Evolutionary conservation across 2,329 filamentous ascomycete genomes (phyloP), one percentile per base, ranked within the genome.

Genomic region (Ceratocystiopsis sp.): DNA sequence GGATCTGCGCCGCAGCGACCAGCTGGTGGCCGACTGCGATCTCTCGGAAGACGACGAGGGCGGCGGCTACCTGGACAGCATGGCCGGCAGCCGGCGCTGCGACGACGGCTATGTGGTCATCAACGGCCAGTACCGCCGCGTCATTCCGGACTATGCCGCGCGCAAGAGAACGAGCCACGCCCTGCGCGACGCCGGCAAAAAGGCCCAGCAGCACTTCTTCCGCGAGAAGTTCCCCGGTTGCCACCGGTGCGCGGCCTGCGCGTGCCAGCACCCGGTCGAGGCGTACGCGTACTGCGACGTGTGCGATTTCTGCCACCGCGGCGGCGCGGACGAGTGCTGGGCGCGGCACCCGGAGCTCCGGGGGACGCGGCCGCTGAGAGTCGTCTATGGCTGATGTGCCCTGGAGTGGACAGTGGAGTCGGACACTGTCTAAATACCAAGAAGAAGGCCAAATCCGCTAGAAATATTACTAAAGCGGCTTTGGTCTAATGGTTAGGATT

Each of bases 401-500:
- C 19, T 7, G 19, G 7, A 7, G 19, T 7, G 19, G 25, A 11
- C 25, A 11, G 9, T 11, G 25, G 25, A 11, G 4, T 11, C 25
- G 6, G 25, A 29, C 6, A 29, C 5, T 29, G 25, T 8, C 10
- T 29, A 29, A 9, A 29, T 29, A 29, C 25, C 7, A 8, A 29
- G 6, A 29, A 29, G 25, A 29, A 29, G 10, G 25, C 6, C 7
- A 29, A 6, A 29, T 29, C 25, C 25, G 25, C 25, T 29, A 29
- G 25, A 29, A 29, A 29, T 29, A 8, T 29, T 29, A 29, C 25
- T 29, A 29, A 29, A 29, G 37, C 37, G 37, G 42, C 37, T 32
- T 42, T 42, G 41, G 42, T 46, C 45, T 46, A 46, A 46, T 44
- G 45, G 45, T 46, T 46, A 46, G 40, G 45, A 46, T 46, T 44